Evolutionary conservation across 768 basidiomycete genomes (phyloP).

Genomic region (Leccinum broughii): DNA sequence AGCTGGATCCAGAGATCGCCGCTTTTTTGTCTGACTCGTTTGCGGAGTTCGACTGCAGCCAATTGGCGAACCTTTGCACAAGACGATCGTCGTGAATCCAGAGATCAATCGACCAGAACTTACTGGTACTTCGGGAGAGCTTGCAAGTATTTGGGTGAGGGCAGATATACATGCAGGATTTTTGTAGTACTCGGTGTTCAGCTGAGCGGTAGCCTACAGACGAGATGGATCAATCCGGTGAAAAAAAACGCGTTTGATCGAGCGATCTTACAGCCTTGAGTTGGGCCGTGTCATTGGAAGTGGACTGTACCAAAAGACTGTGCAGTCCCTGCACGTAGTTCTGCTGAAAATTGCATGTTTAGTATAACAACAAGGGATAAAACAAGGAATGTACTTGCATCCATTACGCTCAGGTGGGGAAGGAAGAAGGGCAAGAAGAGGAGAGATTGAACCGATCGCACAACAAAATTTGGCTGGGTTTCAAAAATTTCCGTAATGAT

Average conservation of each 20-base stretch:
- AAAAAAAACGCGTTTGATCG: constrained; percentile 28
- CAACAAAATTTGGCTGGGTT: constrained; percentile 60
- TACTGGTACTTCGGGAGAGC: constrained; percentile 81
- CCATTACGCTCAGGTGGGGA: constrained; percentile 25
- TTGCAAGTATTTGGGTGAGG: constrained; percentile 82
- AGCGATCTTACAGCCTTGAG: constrained; percentile 77
- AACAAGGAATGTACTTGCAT: constrained; percentile 24
- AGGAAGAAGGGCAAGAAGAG: constrained; percentile 31
- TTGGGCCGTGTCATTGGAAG: constrained; percentile 78
- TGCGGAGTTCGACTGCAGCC: constrained; percentile 94
- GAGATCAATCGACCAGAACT: constrained; percentile 36
- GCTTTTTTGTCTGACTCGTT: constrained; percentile 80
- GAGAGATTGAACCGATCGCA: constrained; percentile 29
- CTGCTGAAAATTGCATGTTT: constrained; percentile 42
- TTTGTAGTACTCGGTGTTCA: constrained; percentile 94
- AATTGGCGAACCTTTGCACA: constrained; percentile 84
- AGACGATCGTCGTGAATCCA: constrained; percentile 7
- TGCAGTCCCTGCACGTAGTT: constrained; percentile 80
- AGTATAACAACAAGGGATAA: constrained; percentile 1
- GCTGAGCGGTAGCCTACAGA: constrained; percentile 79
- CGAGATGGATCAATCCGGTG: constrained; percentile 10
- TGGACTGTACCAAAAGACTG: constrained; percentile 80
- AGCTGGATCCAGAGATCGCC: constrained; percentile 81
- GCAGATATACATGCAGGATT: constrained; percentile 88
- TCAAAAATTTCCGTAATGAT: constrained; percentile 29